Base-by-base conservation (phyloP, 2,329 filamentous ascomycete species). In the Aspergillus tubingensis region DNA sequence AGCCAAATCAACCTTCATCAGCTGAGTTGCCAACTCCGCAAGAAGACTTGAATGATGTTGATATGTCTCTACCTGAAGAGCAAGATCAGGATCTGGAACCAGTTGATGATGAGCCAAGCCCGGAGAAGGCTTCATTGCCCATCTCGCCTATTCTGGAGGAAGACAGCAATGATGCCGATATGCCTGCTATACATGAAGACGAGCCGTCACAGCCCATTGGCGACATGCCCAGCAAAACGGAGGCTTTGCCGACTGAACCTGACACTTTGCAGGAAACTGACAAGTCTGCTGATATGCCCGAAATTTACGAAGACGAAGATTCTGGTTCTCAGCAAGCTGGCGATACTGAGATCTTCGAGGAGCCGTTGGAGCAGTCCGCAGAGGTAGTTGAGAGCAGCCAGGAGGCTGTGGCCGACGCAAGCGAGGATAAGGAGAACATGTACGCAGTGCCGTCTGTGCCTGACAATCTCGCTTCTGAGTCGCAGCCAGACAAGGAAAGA, bases 381-480 rank as follows among this genome's bases (percentile, higher is more conserved):
- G 65, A 68, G 44, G 63, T 65, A 30, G 56, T 49, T 11, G 58
- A 52, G 23, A 62, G 64, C 3, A 30, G 52, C n/a, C 32, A 59
- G 3, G 32, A 47, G n/a, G 58, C 57, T 30, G 38, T 21, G 2
- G 7, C 21, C 7, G 54, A 70, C 7, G 50, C 47, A 39, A 47
- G 43, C 23, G 25, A 55, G 3, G 21, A 15, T 25, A 21, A 47
- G 27, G 53, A 55, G 11, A 44, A 8, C 5, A 5, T 8, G 4
- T 6, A 15, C 23, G 25, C 44, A 5, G n/a, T 44, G 7, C 13
- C 15, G 32, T 23, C 39, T 2, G 39, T 27, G 11, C 23, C 53
- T n/a, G 23, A 54, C 7, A 57, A 36, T n/a, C 23, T 57, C 50
- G 38, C 49, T 17, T n/a, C 51, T 43, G 8, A 86, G 83, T 3